Evolutionary conservation across 2,329 filamentous ascomycete genomes (phyloP), one percentile per base, ranked within the genome.

Genomic region (Fusarium drepaniforme): DNA sequence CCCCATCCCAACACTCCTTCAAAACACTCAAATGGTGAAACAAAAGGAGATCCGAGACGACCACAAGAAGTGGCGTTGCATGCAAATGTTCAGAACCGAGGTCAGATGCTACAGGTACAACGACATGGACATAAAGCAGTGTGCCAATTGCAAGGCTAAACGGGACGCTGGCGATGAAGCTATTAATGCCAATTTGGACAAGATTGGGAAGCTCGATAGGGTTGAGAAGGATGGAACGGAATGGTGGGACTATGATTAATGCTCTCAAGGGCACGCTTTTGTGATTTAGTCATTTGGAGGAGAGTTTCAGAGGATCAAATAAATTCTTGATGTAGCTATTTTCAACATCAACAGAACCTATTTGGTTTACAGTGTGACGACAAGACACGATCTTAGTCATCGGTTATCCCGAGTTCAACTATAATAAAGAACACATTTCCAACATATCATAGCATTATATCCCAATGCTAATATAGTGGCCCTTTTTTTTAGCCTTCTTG

Each of bases 41-140:
- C 71, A n/a, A 49, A 37, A 8, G 42, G 42, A 71, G 13, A 58
- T 74, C 18, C 58, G 71, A 33, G 44, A 74, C 4, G 71, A 74
- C 42, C 53, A 71, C 49, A 38, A 51, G 18, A 67, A 72, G 37
- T 73, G 71, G 71, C 73, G 73, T 37, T 73, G 71, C 49, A 49
- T 16, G 44, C 44, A 49, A 25, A 49, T 25, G 21, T 25, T 49
- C 8, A 25, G 23, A 49, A 25, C 21, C 8, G 23, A 25, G 44
- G 44, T 25, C 23, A 23, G 15, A 49, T 49, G 44, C 21, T 49
- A 49, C 16, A 15, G 8, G 16, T 49, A 49, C 59, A 73, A 73
- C 40, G 46, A 53, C 38, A 70, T 73, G 28, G 56, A 56, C 33
- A 64, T 42, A 42, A 74, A 58, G 49, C 67, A 71, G 44, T 74